Conservation (phyloP, 176 grass and related monocot genomes). For the Phyllostachys edulis region DNA sequence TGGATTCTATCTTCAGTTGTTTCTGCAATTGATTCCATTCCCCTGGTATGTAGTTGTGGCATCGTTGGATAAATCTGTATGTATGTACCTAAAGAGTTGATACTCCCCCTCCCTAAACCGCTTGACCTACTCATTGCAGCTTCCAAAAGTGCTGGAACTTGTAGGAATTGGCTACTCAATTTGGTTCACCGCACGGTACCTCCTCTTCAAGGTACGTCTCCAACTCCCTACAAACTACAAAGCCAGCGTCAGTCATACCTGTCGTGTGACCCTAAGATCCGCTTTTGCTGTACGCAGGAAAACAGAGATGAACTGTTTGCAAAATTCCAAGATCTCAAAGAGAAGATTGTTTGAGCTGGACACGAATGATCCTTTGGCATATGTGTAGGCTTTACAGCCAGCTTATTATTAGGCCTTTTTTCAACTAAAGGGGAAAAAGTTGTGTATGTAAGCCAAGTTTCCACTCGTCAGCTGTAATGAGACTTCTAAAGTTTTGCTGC, state of each 20-base stretch:
- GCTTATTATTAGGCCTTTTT: slow-evolving; percentile 37
- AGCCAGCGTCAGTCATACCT: background rate
- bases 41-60: slow-evolving; percentile 61
- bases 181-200: slow-evolving; percentile 57
- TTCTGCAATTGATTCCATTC: slow-evolving; percentile 70
- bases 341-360: slow-evolving; percentile 40
- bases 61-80: background rate
- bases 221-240: background rate
- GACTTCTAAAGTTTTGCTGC: slow-evolving; percentile 12
- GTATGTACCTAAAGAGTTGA: background rate
- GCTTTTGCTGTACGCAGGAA: slow-evolving; percentile 41
- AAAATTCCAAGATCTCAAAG: slow-evolving; percentile 47
- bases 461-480: background rate
- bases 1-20: slow-evolving; percentile 63
- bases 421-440: slow-evolving; percentile 16
- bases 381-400: slow-evolving; percentile 32
- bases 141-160: slow-evolving; percentile 76
- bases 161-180: slow-evolving; percentile 56
- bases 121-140: slow-evolving; percentile 37
- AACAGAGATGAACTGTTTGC: slow-evolving; percentile 61
- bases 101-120: background rate
- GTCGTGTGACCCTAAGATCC: background rate
- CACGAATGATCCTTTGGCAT: slow-evolving; percentile 25
- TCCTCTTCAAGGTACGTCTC: slow-evolving; percentile 61
- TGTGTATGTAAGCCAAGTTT: slow-evolving; percentile 29